A percentile compares a stretch with the other conserved stretches of the same genome.
Conservation (phyloP, 306 rosid species). For the Albizia julibrissin region DNA sequence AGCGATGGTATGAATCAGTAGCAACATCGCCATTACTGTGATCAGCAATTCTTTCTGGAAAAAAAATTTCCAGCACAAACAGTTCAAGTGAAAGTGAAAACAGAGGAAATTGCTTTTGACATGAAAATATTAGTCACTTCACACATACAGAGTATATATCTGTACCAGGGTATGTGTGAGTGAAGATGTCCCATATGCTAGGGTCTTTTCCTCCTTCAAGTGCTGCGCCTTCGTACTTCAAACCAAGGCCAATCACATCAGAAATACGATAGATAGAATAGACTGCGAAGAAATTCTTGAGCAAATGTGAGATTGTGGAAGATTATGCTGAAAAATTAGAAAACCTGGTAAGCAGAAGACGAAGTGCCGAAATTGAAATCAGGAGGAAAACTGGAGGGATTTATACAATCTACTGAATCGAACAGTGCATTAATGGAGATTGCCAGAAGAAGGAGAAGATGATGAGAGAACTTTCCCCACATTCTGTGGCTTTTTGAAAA, state of each 20-base stretch:
- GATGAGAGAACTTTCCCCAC: not conserved
- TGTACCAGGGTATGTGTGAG: conserved; percentile 42
- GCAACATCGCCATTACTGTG: conserved; percentile 43
- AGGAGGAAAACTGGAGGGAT: not conserved
- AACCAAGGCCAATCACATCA: not conserved
- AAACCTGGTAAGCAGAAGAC: conserved; percentile 2
- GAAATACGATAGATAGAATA: not conserved
- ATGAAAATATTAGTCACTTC: not conserved
- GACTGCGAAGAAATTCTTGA: not conserved
- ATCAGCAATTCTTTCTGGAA: conserved; percentile 6
- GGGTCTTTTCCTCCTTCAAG: conserved; percentile 47
- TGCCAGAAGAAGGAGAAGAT: not conserved
- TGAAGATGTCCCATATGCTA: conserved; percentile 64
- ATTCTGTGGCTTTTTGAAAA: not conserved
- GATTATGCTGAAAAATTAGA: not conserved
- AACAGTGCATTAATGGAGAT: not conserved
- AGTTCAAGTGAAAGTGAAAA: not conserved
- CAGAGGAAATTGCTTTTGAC: not conserved
- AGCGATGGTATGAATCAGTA: conserved; percentile 50
- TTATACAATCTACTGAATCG: not conserved
- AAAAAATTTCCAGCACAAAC: conserved; percentile 6
- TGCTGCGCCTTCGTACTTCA: conserved; percentile 55
- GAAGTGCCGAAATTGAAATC: not conserved
- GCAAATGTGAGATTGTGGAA: not conserved
- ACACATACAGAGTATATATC: not conserved